Evolutionary conservation across 176 grass and related monocot species (phyloP).

Genomic region (Carex cristatella): DNA sequence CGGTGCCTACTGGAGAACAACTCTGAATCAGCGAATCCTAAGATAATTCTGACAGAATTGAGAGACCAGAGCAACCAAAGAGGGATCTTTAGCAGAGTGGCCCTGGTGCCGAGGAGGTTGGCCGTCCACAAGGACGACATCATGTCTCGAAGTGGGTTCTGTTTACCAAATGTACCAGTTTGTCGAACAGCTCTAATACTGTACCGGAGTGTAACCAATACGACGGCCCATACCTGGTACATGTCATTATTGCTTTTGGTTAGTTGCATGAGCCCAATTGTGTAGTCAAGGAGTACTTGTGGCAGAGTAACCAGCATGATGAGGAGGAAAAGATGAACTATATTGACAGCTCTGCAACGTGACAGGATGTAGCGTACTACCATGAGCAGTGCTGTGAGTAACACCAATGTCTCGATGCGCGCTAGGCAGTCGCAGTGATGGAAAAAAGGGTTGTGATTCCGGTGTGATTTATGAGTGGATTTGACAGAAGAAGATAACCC

Average conservation of each 20-base stretch:
- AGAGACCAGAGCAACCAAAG: conserved; percentile 24
- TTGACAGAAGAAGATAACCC: no score
- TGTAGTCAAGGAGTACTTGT: not conserved
- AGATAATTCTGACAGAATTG: not conserved
- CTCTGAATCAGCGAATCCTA: not conserved
- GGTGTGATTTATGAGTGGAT: no score
- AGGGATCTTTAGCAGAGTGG: not conserved
- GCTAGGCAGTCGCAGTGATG: no score
- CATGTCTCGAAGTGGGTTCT: conserved; percentile 5
- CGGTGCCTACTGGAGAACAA: not conserved
- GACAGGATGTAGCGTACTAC: not conserved
- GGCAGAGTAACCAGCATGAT: not conserved
- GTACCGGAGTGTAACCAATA: conserved; percentile 27
- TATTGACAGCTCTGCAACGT: not conserved
- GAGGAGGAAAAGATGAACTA: not conserved
- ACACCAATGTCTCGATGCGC: not conserved
- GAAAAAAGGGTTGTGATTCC: no score
- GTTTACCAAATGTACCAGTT: not conserved
- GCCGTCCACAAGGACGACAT: conserved; percentile 19
- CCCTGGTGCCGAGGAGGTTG: not conserved
- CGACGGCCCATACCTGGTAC: conserved; percentile 28
- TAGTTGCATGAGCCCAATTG: conserved; percentile 28
- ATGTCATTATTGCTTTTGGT: not conserved
- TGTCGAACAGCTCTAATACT: conserved; percentile 18
- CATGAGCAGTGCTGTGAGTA: not conserved